Conservation (phyloP, 192 early-diverging fungal species). For the Martensiomyces pterosporus region DNA sequence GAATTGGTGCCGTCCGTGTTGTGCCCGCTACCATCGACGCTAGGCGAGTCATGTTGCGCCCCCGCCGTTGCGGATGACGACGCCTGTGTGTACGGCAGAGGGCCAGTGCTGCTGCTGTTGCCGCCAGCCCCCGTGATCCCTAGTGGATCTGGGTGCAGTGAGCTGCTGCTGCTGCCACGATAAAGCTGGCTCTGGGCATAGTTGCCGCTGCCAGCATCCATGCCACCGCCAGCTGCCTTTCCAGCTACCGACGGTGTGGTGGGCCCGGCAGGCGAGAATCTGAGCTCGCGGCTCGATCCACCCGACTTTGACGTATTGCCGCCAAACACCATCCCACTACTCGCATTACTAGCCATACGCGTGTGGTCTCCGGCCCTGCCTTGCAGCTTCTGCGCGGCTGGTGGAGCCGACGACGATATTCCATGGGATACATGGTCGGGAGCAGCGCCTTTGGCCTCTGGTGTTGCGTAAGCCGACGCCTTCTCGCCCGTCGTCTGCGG, state of each 20-base stretch:
- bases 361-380: conserved; percentile 3
- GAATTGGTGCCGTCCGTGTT: conserved; percentile 11
- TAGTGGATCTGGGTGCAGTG: conserved; percentile 19
- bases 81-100: too few species aligned
- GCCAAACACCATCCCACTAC: conserved; percentile 11
- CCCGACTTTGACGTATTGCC: too few species aligned
- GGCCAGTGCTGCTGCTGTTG: neutral
- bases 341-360: conserved; percentile 20
- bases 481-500: neutral
- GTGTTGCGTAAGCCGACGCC: conserved; percentile 6
- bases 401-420: conserved; percentile 11
- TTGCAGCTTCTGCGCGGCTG: conserved; percentile 1
- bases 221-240: too few species aligned
- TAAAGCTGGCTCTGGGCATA: neutral
- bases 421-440: conserved; percentile 8
- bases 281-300: neutral
- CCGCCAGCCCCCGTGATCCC: conserved; percentile 17
- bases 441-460: conserved; percentile 9
- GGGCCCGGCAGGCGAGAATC: neutral
- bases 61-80: too few species aligned
- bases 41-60: too few species aligned
- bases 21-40: neutral
- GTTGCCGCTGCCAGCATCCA: too few species aligned
- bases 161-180: neutral
- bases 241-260: neutral